Base-by-base conservation (phyloP, 768 basidiomycete species). In the Pulveroboletus sp. region DNA sequence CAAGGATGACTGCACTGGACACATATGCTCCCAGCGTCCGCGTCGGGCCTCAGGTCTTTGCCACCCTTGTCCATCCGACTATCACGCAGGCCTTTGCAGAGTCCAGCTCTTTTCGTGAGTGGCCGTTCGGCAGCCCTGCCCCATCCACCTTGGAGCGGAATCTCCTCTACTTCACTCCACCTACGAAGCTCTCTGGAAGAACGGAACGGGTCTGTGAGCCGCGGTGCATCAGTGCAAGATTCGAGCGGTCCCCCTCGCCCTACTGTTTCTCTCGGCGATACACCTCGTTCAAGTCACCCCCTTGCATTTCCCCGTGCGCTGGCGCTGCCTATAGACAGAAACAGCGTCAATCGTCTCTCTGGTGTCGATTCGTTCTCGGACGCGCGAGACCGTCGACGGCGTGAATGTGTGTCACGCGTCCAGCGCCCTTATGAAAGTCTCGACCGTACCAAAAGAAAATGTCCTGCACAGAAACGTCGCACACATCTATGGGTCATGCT, bases 1-100 rank as follows among this genome's bases (percentile, higher is more conserved):
- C 28, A 61, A 87, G 85, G 77, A 87, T 89, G 86, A 83, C 76
- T 84, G 80, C 73, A 75, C 58, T 61, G 71, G 55, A 60, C 55
- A 82, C 86, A 82, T 78, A 90, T 89, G 87, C 79, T 87, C 72
- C 81, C 81, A 82, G 85, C 80, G 81, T 85, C 84, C 79, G 82
- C 79, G 76, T 77, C 76, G 79, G 82, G 81, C 79, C 77, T 80
- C 75, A 73, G 68, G 73, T 68, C 71, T 56, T 67, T 70, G 64
- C 65, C 63, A 58, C 60, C 62, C 61, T 57, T 62, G 51, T 48
- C 42, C 39, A 52, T 57, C n/a, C 57, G 61, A 44, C 58, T 57
- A 44, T 57, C 61, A 69, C 73, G 69, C 66, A 63, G 61, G 39
- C 54, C 56, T 47, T 52, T 43, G 50, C 60, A 49, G 37, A 52